phyloP scores from a whole-genome alignment of 805 yeast species.

The Ascoidea asiatica region DNA sequence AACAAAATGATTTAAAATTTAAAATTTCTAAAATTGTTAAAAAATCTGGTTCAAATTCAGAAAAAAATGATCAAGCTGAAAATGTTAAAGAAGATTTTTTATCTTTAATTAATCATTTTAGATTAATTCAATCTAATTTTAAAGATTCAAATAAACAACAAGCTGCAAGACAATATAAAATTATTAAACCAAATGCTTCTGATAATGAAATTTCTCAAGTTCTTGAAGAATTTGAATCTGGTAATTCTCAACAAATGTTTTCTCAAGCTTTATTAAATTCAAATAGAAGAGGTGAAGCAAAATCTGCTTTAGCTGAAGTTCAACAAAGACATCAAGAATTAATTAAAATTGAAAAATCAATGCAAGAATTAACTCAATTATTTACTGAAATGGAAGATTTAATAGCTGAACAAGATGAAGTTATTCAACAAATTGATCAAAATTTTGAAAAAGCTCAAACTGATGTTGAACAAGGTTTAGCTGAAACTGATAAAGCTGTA shows the following conservation, averaged over 20 bases:
- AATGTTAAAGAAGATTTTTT: constrained; percentile 74
- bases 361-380: constrained; percentile 88
- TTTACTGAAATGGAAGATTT: constrained; percentile 93
- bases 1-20: constrained; percentile 61
- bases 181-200: constrained; percentile 76
- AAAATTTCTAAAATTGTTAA: constrained; percentile 69
- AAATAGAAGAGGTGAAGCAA: constrained; percentile 86
- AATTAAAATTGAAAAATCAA: constrained; percentile 84
- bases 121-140: constrained; percentile 76
- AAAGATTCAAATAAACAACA: constrained; percentile 74
- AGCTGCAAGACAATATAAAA: constrained; percentile 84
- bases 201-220: constrained; percentile 76
- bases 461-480: constrained; percentile 89
- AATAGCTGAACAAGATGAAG: constrained; percentile 89
- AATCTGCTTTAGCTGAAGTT: constrained; percentile 88
- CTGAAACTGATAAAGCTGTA: constrained; percentile 84
- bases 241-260: constrained; percentile 79
- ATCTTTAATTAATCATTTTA: constrained; percentile 74
- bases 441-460: constrained; percentile 75
- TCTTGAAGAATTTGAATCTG: constrained; percentile 41
- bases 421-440: constrained; percentile 69
- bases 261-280: constrained; percentile 82
- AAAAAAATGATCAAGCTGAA: constrained; percentile 84
- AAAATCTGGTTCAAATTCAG: constrained; percentile 53
- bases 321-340: constrained; percentile 92